Conservation (phyloP, 805 yeast species). For the Trichomonascus vanleenenianus region DNA sequence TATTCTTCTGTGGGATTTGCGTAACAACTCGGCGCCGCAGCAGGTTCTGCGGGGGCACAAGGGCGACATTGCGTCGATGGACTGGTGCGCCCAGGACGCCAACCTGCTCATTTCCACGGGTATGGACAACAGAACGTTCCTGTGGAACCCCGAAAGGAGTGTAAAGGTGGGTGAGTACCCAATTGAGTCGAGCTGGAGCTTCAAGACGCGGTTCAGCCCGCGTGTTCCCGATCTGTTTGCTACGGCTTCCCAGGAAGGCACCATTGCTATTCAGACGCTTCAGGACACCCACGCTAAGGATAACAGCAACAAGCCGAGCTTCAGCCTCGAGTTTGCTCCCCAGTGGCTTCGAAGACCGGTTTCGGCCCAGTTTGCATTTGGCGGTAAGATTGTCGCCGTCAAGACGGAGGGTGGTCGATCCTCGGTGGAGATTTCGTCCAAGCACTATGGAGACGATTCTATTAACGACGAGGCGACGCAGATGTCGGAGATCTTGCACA, state of each 20-base stretch:
- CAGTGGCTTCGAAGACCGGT: constrained; percentile 73
- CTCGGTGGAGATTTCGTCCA: constrained; percentile 32
- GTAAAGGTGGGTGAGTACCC: constrained; percentile 79
- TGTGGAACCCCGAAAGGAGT: constrained; percentile 87
- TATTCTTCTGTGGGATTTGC: constrained; percentile 85
- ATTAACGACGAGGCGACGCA: constrained; percentile 29
- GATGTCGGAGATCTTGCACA: constrained; percentile 50
- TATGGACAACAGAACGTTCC: constrained; percentile 74
- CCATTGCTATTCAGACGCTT: constrained; percentile 69
- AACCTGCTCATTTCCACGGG: constrained; percentile 80
- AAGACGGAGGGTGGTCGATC: constrained; percentile 37
- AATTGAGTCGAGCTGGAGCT: constrained; percentile 88
- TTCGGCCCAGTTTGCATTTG: constrained; percentile 83
- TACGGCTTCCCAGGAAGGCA: constrained; percentile 67
- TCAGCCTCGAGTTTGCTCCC: constrained; percentile 75
- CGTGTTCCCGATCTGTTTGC: constrained; percentile 74
- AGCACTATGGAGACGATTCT: constrained; percentile 34
- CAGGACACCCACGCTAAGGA: constrained; percentile 61
- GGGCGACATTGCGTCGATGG: constrained; percentile 81
- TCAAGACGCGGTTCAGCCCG: constrained; percentile 83
- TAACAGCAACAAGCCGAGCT: constrained; percentile 43
- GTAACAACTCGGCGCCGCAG: constrained; percentile 91
- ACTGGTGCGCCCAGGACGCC: constrained; percentile 87
- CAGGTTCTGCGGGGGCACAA: constrained; percentile 66
- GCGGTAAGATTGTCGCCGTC: constrained; percentile 73